Evolutionary conservation across 805 yeast species (phyloP).

Genomic region (Metschnikowia similis): DNA sequence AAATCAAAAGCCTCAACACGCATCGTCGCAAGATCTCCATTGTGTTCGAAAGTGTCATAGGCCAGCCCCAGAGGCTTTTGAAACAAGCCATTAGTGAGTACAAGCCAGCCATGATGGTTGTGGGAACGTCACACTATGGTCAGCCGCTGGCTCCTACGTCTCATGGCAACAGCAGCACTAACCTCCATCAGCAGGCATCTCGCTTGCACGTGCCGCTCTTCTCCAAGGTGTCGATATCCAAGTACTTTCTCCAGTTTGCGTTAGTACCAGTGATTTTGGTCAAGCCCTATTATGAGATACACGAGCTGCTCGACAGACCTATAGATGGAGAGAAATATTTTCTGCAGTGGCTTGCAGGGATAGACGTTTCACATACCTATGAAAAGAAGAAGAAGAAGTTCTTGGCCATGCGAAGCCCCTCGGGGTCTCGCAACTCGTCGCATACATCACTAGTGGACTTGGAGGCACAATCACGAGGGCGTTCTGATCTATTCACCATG

Average conservation of each 20-base stretch:
- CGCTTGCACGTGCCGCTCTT: conserved; percentile 24
- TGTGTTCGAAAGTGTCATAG: conserved; percentile 39
- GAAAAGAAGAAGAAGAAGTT: conserved; percentile 17
- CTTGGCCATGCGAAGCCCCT: conserved; percentile 13
- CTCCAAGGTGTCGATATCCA: conserved; percentile 33
- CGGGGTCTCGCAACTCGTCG: conserved; percentile 13
- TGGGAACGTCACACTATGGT: conserved; percentile 37
- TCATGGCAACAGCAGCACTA: conserved; percentile 1
- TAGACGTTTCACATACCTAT: conserved; percentile 19
- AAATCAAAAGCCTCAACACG: conserved; percentile 31
- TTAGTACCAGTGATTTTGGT: conserved; percentile 43
- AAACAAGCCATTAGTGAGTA: conserved; percentile 39
- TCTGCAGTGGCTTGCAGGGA: conserved; percentile 28
- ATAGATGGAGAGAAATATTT: conserved; percentile 34
- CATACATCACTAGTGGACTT: conserved; percentile 11
- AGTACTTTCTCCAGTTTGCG: conserved; percentile 40
- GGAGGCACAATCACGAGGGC: conserved; percentile 8
- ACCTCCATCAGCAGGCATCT: background rate
- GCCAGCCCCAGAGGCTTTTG: conserved; percentile 37
- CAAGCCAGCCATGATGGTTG: conserved; percentile 43
- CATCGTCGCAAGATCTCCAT: conserved; percentile 34
- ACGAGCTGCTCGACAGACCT: conserved; percentile 27
- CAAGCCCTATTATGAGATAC: conserved; percentile 34
- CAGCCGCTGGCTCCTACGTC: conserved; percentile 5
- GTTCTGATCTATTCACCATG: conserved; percentile 1